Base-by-base conservation (phyloP, 2,329 filamentous ascomycete species). In the Penicillium psychrosexuale region DNA sequence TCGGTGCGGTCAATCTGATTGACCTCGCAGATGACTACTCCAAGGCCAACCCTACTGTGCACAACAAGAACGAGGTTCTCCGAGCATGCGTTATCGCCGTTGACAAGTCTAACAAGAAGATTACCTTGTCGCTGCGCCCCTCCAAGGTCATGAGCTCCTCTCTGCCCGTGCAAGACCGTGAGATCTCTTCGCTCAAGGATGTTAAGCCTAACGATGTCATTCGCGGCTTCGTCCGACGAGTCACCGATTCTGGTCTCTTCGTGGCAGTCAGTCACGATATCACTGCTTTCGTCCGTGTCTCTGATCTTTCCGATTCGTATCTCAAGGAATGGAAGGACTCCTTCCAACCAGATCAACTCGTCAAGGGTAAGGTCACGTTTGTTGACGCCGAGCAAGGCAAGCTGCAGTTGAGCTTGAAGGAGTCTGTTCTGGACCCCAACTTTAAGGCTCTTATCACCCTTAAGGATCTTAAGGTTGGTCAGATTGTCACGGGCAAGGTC, bases 271-370 rank as follows among this genome's bases (percentile, higher is more conserved):
- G 92, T 40, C 89, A 90, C 17, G 85, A 88, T 59, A 81, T 96
- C 17, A 89, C 89, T 47, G 92, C 87, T 0, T 88, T 92, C 66
- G 89, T 96, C 45, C 88, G 90, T 63, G 87, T 97, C 50, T 84
- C 88, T 9, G 92, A 97, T 70, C 81, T 99, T 13, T 96, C 92
- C 0, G 94, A 99, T 70, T 83, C 84, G 8, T 99, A 87, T 71
- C 77, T 99, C 66, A 97, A 97, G 74, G 90, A 97, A 58, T 99
- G 94, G 94, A 95, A 96, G 76, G 84, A 89, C 34, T 80, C 87
- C 42, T 97, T 93, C 75, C 86, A 94, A 66, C 78, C 93, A 45
- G 91, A 96, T 66, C 91, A 97, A 73, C 81, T 99, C 6, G 91
- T 99, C 51, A 91, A 88, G 73, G 94, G 91, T 48, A 90, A 93